Evolutionary conservation across 352 stramenopile genomes (phyloP).

Genomic region (Phytopythium aichiense): DNA sequence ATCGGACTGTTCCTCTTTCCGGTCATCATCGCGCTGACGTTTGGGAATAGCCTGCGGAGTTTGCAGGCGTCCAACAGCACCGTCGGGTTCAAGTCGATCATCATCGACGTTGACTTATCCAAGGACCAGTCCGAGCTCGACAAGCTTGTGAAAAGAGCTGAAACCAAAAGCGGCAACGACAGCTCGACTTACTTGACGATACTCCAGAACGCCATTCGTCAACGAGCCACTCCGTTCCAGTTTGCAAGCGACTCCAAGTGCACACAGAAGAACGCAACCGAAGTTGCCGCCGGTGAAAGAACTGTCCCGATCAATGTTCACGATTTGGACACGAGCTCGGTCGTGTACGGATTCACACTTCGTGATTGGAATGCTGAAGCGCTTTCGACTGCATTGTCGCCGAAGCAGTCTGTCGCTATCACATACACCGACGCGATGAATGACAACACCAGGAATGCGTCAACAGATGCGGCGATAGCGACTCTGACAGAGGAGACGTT

Average conservation of each 20-base stretch:
- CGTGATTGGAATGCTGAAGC: slow-evolving; percentile 46
- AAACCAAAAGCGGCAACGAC: background rate
- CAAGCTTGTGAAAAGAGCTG: slow-evolving; percentile 11
- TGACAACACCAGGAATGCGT: background rate
- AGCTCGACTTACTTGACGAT: slow-evolving; percentile 27
- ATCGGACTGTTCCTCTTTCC: slow-evolving; percentile 33
- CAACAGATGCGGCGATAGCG: background rate
- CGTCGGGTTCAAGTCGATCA: slow-evolving; percentile 41
- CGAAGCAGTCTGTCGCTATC: slow-evolving; percentile 5
- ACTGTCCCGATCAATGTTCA: slow-evolving; percentile 32
- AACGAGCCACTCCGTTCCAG: slow-evolving; percentile 22
- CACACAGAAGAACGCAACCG: slow-evolving; percentile 18
- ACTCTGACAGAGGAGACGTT: slow-evolving; percentile 12
- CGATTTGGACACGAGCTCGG: slow-evolving; percentile 32
- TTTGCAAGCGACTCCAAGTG: slow-evolving; percentile 31
- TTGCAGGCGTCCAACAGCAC: slow-evolving; percentile 47
- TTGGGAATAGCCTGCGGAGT: slow-evolving; percentile 44
- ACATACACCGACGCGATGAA: slow-evolving; percentile 3
- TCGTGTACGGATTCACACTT: slow-evolving; percentile 39
- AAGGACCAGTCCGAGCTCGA: slow-evolving; percentile 32
- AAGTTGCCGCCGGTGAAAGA: slow-evolving; percentile 16
- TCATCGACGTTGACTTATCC: slow-evolving; percentile 33
- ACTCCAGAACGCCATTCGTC: slow-evolving; percentile 34
- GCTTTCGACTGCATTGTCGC: slow-evolving; percentile 11
- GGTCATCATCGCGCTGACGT: slow-evolving; percentile 30